These are phyloP conservation scores for Malus fusca DNA, from an alignment of 306 rosid species.

Conservation along the genomic window DNA sequence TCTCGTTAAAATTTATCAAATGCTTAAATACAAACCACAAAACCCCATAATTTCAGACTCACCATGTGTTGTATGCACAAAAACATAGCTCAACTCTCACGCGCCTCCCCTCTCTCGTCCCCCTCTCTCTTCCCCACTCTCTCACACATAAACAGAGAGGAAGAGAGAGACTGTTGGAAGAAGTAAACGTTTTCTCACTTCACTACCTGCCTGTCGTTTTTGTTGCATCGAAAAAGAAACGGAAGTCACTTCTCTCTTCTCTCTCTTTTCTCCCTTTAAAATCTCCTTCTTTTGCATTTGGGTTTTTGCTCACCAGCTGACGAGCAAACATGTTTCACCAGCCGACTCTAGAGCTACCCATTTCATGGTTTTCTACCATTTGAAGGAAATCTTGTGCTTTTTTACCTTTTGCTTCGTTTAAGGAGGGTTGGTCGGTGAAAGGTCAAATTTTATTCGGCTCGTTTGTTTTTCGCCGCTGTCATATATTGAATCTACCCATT, in stretches of 20 bases:
- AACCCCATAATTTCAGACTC: neutral
- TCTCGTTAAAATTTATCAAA: neutral
- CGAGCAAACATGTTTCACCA: constrained; percentile 23
- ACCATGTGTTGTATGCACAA: neutral
- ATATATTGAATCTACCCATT: constrained; percentile 36
- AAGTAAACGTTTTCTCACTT: constrained; percentile 34
- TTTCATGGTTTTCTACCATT: constrained; percentile 34
- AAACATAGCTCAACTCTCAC: neutral
- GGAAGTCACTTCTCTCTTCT: constrained; percentile 8
- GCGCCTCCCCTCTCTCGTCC: constrained; percentile 2
- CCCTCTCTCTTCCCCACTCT: constrained; percentile 3
- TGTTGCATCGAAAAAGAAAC: constrained; percentile 30
- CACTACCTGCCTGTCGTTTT: constrained; percentile 40
- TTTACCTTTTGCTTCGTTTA: constrained; percentile 10
- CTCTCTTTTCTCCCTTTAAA: neutral
- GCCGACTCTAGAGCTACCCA: constrained; percentile 54
- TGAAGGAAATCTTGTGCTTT: constrained; percentile 15
- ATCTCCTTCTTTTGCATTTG: constrained; percentile 9
- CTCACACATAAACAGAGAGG: neutral
- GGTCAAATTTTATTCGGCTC: neutral
- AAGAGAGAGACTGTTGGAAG: neutral
- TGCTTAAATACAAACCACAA: neutral
- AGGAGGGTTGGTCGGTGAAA: constrained; percentile 14
- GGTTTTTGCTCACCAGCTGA: constrained; percentile 19
- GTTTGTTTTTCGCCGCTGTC: constrained; percentile 4